Evolutionary conservation across 768 basidiomycete species (phyloP), one percentile per base, ranked within the genome.

Genomic region (Mycena vitilis): DNA sequence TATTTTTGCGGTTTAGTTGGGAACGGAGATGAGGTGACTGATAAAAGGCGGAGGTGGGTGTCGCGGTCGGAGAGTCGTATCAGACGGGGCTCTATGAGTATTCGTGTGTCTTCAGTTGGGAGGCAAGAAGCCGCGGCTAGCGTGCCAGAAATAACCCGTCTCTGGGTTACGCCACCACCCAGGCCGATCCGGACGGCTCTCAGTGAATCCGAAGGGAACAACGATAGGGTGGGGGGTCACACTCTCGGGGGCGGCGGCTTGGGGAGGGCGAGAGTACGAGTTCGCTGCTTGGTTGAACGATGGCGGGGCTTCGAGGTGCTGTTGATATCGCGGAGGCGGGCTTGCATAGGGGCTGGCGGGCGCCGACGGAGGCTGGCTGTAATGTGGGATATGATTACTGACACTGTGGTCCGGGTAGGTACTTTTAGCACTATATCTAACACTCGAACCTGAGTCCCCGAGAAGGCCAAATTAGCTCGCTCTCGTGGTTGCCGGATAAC

Each of bases 81-180:
- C 30, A 30, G 30, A 30, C 30, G 30, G 30, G 5, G 30, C 30
- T 30, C 30, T 30, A 30, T 3, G 5, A 30, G 30, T 30, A 30
- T 30, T 30, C 5, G 30, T 30, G 30, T 5, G 3, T 30, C 3
- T 30, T 30, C 30, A 30, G 30, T 30, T 30, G 30, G 30, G 30
- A 30, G 30, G 30, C 30, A 30, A 30, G 30, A 30, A 30, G 30
- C 30, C 30, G 30, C 30, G 30, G 30, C 30, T 5, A 30, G 70
- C 63, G 18, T 63, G 58, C 70, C 70, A 71, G 38, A 71, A 51
- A 59, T 54, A 65, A 15, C 70, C 70, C 9, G 66, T 71, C 40
- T 30, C 20, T 4, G 70, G 70, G 37, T 71, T 68, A 36, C 59
- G 59, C 59, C 59, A 65, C 56, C 52, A 57, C 0, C 70, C 70